Base-by-base conservation (phyloP, 2,329 filamentous ascomycete species). In the Xylariaceae sp. region DNA sequence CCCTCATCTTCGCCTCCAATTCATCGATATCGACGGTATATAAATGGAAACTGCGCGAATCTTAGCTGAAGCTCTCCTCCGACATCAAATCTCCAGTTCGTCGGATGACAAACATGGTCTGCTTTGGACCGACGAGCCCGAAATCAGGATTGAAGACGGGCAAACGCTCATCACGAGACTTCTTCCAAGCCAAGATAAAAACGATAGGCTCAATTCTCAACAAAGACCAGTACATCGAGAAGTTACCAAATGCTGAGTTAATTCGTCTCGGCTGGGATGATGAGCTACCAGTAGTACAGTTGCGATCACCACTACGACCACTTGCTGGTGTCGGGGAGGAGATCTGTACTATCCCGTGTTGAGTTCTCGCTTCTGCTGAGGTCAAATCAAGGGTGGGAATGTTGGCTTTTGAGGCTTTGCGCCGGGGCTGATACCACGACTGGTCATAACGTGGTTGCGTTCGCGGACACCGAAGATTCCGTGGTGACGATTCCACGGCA, bases 61-160 rank as follows among this genome's bases (percentile, higher is more conserved):
- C 2, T 18, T 48, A 34, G 17, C 50, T 12, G 34, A 48, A 31
- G 38, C 45, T 3, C 34, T 53, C 3, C 41, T 53, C 17, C 50
- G 41, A 31, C 50, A 45, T 22, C 13, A 42, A 18, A 18, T 48
- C 11, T 18, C 47, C 3, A 38, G 19, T 16, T 51, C 42, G 48
- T 34, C 9, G 13, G 50, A 48, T 14, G 33, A 40, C 17, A 17
- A n/a, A 16, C 7, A 39, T 28, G n/a, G n/a, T 12, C 34, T 53
- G 7, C 16, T 53, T 9, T 53, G 50, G 45, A 48, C 45, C 18
- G 31, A 39, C 22, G 50, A 53, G 34, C 46, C 42, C 5, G 45
- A 53, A 16, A 38, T 53, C 6, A 45, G 33, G 5, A 13, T 53
- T 31, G 18, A 38, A n/a, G 28, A 34, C 13, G 36, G n/a, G 7